A percentile compares a stretch with the other conserved stretches of the same genome.
phyloP scores from a whole-genome alignment of 768 basidiomycete genomes.

The Serendipita indica region DNA sequence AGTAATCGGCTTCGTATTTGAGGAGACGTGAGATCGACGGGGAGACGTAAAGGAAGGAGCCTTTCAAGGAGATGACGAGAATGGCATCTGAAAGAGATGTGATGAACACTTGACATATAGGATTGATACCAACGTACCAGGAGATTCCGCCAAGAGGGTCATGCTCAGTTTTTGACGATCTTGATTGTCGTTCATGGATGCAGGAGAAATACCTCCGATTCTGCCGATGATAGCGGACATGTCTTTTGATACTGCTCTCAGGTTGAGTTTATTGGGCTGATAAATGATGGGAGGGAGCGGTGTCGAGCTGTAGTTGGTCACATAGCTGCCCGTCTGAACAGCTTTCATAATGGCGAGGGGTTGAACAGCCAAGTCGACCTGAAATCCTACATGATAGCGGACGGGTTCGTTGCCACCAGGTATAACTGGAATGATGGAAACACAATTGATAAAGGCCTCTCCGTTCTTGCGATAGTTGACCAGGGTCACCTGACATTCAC shows the following conservation, averaged over 20 bases:
- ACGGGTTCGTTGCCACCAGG: conserved; percentile 51
- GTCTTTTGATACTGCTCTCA: neutral
- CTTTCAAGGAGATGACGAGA: conserved; percentile 84
- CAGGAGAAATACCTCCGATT: neutral
- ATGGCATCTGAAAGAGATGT: conserved; percentile 67
- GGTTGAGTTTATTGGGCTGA: neutral
- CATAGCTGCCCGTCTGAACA: conserved; percentile 62
- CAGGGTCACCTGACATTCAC: conserved; percentile 31
- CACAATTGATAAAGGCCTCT: conserved; percentile 76
- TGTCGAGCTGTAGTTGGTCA: conserved; percentile 40
- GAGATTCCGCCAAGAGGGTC: conserved; percentile 27
- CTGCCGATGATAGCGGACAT: conserved; percentile 11
- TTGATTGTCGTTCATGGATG: conserved; percentile 10
- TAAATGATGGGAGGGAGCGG: neutral
- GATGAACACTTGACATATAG: conserved; percentile 26
- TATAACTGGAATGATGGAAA: conserved; percentile 73
- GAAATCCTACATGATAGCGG: conserved; percentile 86
- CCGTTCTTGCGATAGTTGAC: conserved; percentile 84
- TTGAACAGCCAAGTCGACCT: conserved; percentile 82
- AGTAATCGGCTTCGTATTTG: conserved; percentile 74
- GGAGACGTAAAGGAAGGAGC: conserved; percentile 81
- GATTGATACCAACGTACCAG: conserved; percentile 13
- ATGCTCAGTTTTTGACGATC: conserved; percentile 18
- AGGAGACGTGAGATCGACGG: conserved; percentile 64
- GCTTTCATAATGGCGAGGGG: conserved; percentile 71